phyloP scores from a whole-genome alignment of 2,329 filamentous ascomycete genomes.

The Microcera coccophila region DNA sequence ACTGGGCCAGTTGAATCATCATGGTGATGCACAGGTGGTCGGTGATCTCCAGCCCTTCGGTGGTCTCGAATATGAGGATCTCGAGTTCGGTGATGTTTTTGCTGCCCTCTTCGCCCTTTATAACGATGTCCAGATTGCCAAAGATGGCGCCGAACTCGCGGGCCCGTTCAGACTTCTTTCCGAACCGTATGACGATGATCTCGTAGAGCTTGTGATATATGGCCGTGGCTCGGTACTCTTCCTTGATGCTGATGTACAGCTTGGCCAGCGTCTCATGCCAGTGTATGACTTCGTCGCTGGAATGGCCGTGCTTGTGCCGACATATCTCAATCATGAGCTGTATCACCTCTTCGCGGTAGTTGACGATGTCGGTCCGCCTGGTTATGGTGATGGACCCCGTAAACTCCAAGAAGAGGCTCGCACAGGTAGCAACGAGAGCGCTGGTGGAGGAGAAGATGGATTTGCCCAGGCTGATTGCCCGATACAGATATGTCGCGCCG shows the following conservation, averaged over 20 bases:
- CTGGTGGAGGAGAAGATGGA: constrained; percentile 30
- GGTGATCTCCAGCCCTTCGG: constrained; percentile 31
- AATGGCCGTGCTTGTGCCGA: constrained; percentile 31
- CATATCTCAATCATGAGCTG: constrained; percentile 36
- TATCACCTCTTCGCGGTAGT: constrained; percentile 37
- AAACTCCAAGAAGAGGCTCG: constrained; percentile 32
- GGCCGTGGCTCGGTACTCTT: constrained; percentile 31
- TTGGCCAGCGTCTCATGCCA: constrained; percentile 36
- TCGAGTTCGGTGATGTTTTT: constrained; percentile 30
- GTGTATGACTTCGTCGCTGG: constrained; percentile 34
- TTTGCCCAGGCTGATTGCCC: constrained; percentile 32
- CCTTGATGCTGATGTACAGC: constrained; percentile 35
- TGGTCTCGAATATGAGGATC: constrained; percentile 34
- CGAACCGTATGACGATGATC: constrained; percentile 30
- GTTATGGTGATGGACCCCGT: constrained; percentile 35
- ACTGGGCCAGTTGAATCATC: constrained; percentile 33
- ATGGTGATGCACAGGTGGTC: constrained; percentile 33
- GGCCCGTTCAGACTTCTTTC: constrained; percentile 31
- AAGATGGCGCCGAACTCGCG: constrained; percentile 30
- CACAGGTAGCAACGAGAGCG: constrained; percentile 33
- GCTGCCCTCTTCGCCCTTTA: constrained; percentile 25
- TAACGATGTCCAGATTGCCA: constrained; percentile 32
- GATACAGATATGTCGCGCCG: constrained; percentile 35
- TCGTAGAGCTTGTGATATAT: constrained; percentile 34
- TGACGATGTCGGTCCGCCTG: constrained; percentile 33